Conservation (phyloP, 345 rosid species). For the Gossypium herbaceum region DNA sequence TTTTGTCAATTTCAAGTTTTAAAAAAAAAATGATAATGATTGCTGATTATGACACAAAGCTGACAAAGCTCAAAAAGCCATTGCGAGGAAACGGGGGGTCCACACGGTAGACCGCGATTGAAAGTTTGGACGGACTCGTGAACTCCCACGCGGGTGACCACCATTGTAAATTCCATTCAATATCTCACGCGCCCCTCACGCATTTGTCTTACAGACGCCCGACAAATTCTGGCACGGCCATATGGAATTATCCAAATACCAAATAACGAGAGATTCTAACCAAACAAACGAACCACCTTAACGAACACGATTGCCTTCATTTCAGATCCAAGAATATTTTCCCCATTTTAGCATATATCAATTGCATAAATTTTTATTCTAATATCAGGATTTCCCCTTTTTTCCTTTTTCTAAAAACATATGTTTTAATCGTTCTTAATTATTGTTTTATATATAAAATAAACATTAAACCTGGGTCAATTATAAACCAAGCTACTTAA, state of each 20-base stretch:
- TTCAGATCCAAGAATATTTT: not conserved
- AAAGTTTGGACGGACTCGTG: constrained; percentile 17
- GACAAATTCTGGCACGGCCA: constrained; percentile 11
- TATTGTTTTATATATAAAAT: too few species aligned
- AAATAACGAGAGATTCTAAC: too few species aligned
- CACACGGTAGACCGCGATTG: constrained; percentile 14
- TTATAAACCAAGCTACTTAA: too few species aligned
- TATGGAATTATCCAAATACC: too few species aligned
- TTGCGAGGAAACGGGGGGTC: not conserved
- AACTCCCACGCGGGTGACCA: constrained; percentile 20
- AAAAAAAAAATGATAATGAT: not conserved
- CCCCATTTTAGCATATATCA: not conserved
- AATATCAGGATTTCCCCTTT: too few species aligned
- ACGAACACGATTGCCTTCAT: constrained; percentile 10
- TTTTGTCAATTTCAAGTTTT: not conserved
- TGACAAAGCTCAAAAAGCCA: not conserved
- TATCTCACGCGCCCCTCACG: not conserved
- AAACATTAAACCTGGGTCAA: too few species aligned
- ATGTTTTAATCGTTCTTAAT: too few species aligned
- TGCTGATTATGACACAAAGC: not conserved
- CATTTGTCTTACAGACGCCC: not conserved
- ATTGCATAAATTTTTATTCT: not conserved
- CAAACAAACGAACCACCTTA: constrained; percentile 7
- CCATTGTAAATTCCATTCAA: not conserved
- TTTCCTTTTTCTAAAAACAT: too few species aligned